These are phyloP conservation scores for Nannochloropsis gaditana DNA, from an alignment of 108 stramenopile genomes.

Conservation along the genomic window DNA sequence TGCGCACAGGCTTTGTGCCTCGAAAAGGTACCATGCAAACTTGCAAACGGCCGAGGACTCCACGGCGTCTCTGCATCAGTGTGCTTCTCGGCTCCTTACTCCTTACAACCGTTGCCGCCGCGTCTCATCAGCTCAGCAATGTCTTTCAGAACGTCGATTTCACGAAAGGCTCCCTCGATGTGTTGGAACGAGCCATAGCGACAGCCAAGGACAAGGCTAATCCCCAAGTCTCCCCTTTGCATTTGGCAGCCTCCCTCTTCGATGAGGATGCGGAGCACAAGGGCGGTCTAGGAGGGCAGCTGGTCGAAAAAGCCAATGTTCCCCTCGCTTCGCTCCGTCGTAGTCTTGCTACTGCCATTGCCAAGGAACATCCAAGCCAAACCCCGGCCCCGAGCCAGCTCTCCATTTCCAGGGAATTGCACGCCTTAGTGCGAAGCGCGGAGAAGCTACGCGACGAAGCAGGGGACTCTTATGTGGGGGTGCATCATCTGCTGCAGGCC, in stretches of 20 bases:
- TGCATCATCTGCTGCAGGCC: slow-evolving; percentile 20
- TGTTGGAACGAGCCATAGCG: not conserved
- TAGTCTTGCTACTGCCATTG: not conserved
- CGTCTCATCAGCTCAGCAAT: not conserved
- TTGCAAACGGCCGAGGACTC: no score
- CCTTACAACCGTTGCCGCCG: not conserved
- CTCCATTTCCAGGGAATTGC: not conserved
- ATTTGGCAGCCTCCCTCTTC: not conserved
- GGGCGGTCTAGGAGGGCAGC: slow-evolving; percentile 4
- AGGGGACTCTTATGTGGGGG: not conserved
- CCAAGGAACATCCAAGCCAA: not conserved
- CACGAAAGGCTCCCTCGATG: not conserved
- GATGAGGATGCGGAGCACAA: slow-evolving; percentile 17
- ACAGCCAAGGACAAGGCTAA: not conserved
- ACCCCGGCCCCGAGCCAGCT: slow-evolving; percentile 11
- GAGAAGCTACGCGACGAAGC: not conserved
- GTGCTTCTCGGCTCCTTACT: not conserved
- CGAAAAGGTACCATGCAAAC: no score
- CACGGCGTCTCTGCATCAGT: not conserved
- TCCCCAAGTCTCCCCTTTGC: not conserved
- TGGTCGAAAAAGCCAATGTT: not conserved
- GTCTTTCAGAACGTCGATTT: slow-evolving; percentile 12
- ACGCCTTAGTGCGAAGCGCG: not conserved
- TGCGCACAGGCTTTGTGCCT: no score
- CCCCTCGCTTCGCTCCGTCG: not conserved